Evolutionary conservation across 352 stramenopile genomes (phyloP), one percentile per base, ranked within the genome.

Genomic region (Achlya hypogyna): DNA sequence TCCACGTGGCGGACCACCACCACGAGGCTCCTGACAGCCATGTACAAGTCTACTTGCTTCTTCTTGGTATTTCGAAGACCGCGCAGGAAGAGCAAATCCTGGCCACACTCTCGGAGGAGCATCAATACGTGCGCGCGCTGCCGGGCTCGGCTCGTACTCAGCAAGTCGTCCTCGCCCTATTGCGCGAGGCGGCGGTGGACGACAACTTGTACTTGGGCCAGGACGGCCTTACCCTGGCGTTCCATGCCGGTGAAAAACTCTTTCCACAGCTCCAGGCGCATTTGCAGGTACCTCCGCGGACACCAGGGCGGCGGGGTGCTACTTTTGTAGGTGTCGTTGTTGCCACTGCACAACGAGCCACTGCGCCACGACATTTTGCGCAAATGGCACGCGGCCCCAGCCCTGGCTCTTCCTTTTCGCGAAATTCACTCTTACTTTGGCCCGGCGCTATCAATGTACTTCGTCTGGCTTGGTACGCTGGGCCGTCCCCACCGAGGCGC

Each of bases 341-440:
- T 82, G 45, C 81, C 81, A 32, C 59, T 89, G 16, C 78, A 89
- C 68, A 77, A 79, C 53, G 81, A 89, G 58, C 74, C 78, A 53
- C 72, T 74, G 23, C 78, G 81, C 12, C 71, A 75, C 8, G 53
- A 74, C 12, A 66, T 89, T 25, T 75, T 84, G 27, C 32, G 63
- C 1, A 60, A 75, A n/a, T 89, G 80, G 80, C 72, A 74, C 34
- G 51, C 69, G 4, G 58, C 82, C 45, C 63, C 60, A 14, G 65
- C 69, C 9, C 62, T 78, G 1, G 65, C 67, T 8, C 75, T 82
- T 23, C 78, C 78, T 5, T 65, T 87, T 25, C 27, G 54, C 9
- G 78, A 83, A 4, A 78, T 88, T 31, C 79, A 84, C 70, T 70
- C 72, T 63, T 88, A 88, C 68, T 87, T 86, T 69, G 80, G 80